These are phyloP conservation scores for Termitomyces sp. DNA, from an alignment of 768 basidiomycete genomes.

Conservation along the genomic window DNA sequence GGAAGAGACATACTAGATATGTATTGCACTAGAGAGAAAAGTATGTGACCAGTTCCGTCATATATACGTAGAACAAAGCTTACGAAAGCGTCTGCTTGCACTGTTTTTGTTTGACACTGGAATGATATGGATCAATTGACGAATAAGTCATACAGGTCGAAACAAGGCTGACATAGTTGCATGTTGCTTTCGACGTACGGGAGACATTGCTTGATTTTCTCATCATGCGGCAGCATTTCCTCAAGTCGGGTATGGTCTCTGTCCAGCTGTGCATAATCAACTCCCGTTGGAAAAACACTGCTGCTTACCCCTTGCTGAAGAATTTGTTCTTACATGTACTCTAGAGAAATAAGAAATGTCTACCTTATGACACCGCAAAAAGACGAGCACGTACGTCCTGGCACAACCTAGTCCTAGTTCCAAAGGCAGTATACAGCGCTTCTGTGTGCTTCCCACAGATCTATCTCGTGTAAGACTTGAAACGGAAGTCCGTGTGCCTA, in stretches of 20 bases:
- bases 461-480: conserved; percentile 16
- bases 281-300: not conserved
- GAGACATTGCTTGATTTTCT: not conserved
- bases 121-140: not conserved
- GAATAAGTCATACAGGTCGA: not conserved
- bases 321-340: not conserved
- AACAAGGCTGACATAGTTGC: not conserved
- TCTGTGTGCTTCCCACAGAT: conserved; percentile 31
- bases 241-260: not conserved
- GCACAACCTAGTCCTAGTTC: conserved; percentile 42
- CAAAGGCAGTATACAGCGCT: conserved; percentile 40
- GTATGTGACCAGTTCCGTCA: not conserved
- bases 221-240: not conserved
- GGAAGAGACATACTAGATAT: not conserved
- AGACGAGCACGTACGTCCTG: conserved; percentile 14
- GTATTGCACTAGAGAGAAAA: not conserved
- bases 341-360: not conserved
- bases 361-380: not conserved
- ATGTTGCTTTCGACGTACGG: not conserved
- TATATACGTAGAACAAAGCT: not conserved
- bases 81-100: not conserved
- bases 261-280: not conserved
- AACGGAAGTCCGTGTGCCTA: not conserved
- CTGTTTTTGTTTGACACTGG: not conserved
- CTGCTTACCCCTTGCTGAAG: conserved; percentile 1